Conservation (phyloP, 495 filamentous ascomycete species). For the Barbatosphaeria neglecta region DNA sequence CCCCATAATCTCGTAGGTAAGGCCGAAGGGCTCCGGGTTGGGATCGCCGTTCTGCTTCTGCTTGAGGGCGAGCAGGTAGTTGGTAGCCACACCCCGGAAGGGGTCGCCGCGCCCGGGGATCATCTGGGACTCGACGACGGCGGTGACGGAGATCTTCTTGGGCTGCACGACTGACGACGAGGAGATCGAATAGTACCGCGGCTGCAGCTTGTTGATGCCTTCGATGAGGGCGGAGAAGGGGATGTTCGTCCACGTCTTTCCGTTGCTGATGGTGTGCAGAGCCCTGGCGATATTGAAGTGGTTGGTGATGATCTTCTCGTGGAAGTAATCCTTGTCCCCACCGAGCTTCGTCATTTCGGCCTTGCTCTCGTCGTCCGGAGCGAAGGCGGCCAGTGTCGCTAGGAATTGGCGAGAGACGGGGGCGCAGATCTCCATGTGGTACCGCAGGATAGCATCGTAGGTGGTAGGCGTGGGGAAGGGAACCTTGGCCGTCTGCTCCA, state of each 20-base stretch:
- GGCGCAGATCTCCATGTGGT: constrained; percentile 94
- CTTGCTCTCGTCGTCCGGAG: constrained; percentile 73
- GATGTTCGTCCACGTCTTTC: constrained; percentile 65
- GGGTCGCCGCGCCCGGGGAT: constrained; percentile 69
- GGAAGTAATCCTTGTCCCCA: constrained; percentile 92
- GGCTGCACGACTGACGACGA: constrained; percentile 92
- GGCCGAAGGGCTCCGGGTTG: constrained; percentile 71
- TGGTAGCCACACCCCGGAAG: constrained; percentile 91
- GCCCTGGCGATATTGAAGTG: constrained; percentile 86
- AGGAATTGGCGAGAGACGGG: constrained; percentile 95
- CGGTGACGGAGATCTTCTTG: constrained; percentile 86
- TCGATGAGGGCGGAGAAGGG: constrained; percentile 95
- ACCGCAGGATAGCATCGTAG: constrained; percentile 85
- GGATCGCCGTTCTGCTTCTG: constrained; percentile 92
- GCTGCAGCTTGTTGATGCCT: constrained; percentile 86
- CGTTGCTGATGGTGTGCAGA: constrained; percentile 58
- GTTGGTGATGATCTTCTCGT: constrained; percentile 68
- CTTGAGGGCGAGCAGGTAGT: constrained; percentile 92
- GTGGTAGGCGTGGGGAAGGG: constrained; percentile 97
- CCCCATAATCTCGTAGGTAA: constrained; percentile 80
- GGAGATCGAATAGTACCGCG: constrained; percentile 98
- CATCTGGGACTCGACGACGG: constrained; percentile 75
- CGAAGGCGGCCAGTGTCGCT: constrained; percentile 74
- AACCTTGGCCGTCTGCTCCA: constrained; percentile 93
- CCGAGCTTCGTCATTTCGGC: constrained; percentile 80